Evolutionary conservation across 768 basidiomycete species (phyloP).

Genomic region (Termitomyces sp.): DNA sequence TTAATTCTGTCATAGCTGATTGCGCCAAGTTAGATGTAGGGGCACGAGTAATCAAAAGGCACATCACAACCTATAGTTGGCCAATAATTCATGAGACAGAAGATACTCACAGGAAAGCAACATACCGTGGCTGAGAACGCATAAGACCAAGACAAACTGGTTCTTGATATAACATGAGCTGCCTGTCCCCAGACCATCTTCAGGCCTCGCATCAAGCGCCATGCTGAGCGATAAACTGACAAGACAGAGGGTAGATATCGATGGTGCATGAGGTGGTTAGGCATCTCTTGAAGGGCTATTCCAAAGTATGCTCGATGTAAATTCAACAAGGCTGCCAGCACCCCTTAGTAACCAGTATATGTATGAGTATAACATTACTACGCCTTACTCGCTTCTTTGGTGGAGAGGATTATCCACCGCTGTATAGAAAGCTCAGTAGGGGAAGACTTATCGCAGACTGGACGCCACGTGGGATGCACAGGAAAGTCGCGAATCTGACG

Average conservation of each 20-base stretch:
- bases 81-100: background rate
- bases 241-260: conserved; percentile 66
- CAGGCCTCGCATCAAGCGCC: conserved; percentile 55
- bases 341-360: background rate
- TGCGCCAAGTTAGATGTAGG: conserved; percentile 45
- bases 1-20: conserved; percentile 45
- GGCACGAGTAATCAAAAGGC: conserved; percentile 47
- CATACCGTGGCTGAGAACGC: conserved; percentile 62
- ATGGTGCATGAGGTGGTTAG: conserved; percentile 54
- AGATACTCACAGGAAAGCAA: background rate
- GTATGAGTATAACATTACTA: background rate
- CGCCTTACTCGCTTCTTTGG: conserved; percentile 46
- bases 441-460: conserved; percentile 20
- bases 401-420: conserved; percentile 37
- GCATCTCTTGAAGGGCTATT: conserved; percentile 58
- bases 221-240: conserved; percentile 69
- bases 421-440: conserved; percentile 31
- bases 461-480: conserved; percentile 44
- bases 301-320: conserved; percentile 69
- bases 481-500: conserved; percentile 57
- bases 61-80: conserved; percentile 49
- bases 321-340: conserved; percentile 48
- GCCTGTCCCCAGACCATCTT: conserved; percentile 35
- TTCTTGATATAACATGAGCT: conserved; percentile 39
- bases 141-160: conserved; percentile 62